phyloP scores from a whole-genome alignment of 2,329 filamentous ascomycete genomes.

The Alternaria brassicae region DNA sequence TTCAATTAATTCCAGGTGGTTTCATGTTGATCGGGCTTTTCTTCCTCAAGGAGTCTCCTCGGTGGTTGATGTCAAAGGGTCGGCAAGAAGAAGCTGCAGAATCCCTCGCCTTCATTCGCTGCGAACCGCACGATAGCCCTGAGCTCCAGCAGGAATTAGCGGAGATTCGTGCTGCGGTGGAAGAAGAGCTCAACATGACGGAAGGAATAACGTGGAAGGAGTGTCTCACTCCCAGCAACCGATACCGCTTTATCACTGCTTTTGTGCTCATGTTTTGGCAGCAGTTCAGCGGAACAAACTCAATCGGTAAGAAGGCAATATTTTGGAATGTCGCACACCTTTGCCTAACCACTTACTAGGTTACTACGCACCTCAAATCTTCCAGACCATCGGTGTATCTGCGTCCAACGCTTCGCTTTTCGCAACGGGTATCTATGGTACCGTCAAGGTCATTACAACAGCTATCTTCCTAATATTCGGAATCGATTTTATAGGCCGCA shows the following conservation, averaged over 20 bases:
- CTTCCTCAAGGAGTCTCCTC: constrained; percentile 55
- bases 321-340: not conserved
- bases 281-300: constrained; percentile 78
- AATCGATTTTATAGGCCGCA: constrained; percentile 69
- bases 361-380: constrained; percentile 77
- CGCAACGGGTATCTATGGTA: constrained; percentile 66
- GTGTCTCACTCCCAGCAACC: constrained; percentile 66
- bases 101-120: constrained; percentile 54
- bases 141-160: constrained; percentile 65
- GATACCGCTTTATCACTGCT: constrained; percentile 70
- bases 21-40: constrained; percentile 58
- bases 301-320: constrained; percentile 53
- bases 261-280: constrained; percentile 80
- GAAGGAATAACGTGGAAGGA: constrained; percentile 43
- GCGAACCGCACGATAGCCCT: constrained; percentile 8
- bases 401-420: constrained; percentile 42
- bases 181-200: constrained; percentile 72
- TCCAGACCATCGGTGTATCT: constrained; percentile 68
- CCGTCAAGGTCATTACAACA: constrained; percentile 75
- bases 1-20: constrained; percentile 72
- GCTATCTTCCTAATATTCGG: constrained; percentile 73
- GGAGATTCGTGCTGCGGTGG: constrained; percentile 71
- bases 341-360: constrained; percentile 38
- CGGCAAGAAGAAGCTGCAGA: constrained; percentile 62
- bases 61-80: constrained; percentile 55